Conservation (phyloP, 371 early-diverging fungal species). For the Mucor irregularis region DNA sequence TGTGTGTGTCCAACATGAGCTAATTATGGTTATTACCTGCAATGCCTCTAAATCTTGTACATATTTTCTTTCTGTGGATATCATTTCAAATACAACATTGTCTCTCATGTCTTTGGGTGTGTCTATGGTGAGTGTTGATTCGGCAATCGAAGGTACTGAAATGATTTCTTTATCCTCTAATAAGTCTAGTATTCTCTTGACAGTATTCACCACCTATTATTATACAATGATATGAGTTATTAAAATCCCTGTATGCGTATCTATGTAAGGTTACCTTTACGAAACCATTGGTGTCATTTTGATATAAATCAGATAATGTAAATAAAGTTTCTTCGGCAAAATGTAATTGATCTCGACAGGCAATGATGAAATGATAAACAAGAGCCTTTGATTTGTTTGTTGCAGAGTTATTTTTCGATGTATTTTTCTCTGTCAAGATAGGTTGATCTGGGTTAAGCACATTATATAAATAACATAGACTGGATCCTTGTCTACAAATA, state of each 20-base stretch:
- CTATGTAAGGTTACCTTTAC: constrained; percentile 95
- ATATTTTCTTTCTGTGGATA: constrained; percentile 90
- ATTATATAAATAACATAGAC: constrained; percentile 84
- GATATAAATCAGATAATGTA: constrained; percentile 81
- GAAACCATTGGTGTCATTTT: constrained; percentile 93
- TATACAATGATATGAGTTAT: neutral
- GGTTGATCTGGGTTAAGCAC: constrained; percentile 60
- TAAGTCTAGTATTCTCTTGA: constrained; percentile 33
- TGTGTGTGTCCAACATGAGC: no score
- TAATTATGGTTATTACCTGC: constrained; percentile 30
- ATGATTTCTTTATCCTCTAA: constrained; percentile 36
- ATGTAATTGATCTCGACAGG: constrained; percentile 70
- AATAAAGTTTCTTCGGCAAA: constrained; percentile 77
- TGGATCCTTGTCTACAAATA: constrained; percentile 85
- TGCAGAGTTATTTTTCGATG: constrained; percentile 34
- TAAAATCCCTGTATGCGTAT: neutral
- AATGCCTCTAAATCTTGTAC: constrained; percentile 80
- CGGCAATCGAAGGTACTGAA: constrained; percentile 15
- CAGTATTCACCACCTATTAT: constrained; percentile 40
- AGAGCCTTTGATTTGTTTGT: constrained; percentile 77
- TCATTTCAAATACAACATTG: constrained; percentile 83
- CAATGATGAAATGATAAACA: constrained; percentile 77
- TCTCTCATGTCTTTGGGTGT: constrained; percentile 79
- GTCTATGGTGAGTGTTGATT: constrained; percentile 25
- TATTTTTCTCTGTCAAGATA: constrained; percentile 48